Evolutionary conservation across 2,329 filamentous ascomycete genomes (phyloP), one percentile per base, ranked within the genome.

Genomic region (Neofusicoccum cordaticola): DNA sequence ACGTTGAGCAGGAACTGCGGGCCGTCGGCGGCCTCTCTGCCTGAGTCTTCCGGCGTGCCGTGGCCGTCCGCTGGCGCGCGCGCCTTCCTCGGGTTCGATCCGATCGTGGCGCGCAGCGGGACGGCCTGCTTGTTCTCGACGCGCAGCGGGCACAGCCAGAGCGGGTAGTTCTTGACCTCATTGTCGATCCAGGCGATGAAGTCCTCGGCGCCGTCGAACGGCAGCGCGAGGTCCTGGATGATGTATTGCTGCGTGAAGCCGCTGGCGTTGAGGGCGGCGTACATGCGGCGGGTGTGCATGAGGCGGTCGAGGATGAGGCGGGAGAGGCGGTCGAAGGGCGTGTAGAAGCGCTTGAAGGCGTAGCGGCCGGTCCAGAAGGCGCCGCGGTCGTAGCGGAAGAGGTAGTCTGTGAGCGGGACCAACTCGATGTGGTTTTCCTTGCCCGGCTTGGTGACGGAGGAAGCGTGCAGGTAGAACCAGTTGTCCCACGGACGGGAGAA

Each of bases 391-490:
- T 89, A 87, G 5, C 85, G 81, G 70, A 88, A 87, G 5, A 88
- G 77, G 68, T 87, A 87, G 52, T 85, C 82, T 6, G 75, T 73
- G 0, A 83, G 69, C 0, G 83, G 83, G 1, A 84, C 78, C 1
- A 72, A 70, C 67, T 84, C 81, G 8, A 68, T 71, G 5, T 61
- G 63, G 12, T 63, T 42, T 2, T 65, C 34, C 19, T 62, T 48
- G 12, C 44, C 50, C 15, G 34, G 7, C 13, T 65, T 58, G n/a
- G 41, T 47, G 39, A 65, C 50, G 15, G 42, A 13, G 37, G 51
- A 19, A 1, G 85, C 88, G 68, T 90, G 89, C 2, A 92, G 78
- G 66, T 91, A 92, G 71, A 91, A 91, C 90, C 90, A 93, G 0
- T 88, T 86, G 68, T 93, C 90, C 3, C 73, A 74, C 0, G 84